Percentiles rank a stretch among this genome's conserved stretches.
These are phyloP conservation scores for Metschnikowia amazonensis DNA, from an alignment of 805 yeast genomes.

Conservation along the genomic window DNA sequence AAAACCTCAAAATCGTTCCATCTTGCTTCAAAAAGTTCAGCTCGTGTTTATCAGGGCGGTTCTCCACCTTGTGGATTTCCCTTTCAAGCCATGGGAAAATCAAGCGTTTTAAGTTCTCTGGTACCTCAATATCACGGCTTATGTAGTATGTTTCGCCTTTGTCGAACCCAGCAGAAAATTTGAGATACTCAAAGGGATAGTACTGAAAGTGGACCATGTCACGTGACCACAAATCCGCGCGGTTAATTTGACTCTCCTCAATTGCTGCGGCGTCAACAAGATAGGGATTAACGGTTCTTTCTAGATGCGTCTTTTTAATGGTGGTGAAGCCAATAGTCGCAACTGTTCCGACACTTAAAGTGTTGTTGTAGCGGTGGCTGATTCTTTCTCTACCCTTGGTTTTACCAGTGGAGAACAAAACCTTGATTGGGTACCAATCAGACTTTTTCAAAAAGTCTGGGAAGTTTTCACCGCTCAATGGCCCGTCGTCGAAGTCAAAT, in stretches of 20 bases:
- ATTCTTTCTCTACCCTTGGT: not conserved
- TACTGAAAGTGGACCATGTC: not conserved
- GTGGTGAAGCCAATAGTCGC: not conserved
- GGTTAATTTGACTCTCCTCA: not conserved
- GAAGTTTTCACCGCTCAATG: not conserved
- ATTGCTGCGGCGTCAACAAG: not conserved
- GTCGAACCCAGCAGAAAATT: slow-evolving; percentile 5
- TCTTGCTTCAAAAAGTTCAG: not conserved
- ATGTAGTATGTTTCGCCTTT: slow-evolving; percentile 4
- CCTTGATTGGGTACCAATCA: slow-evolving; percentile 7
- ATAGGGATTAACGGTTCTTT: not conserved
- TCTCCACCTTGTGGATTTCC: not conserved
- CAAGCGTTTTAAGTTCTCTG: not conserved
- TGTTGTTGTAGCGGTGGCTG: not conserved
- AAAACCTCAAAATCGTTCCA: not conserved
- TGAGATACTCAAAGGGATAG: slow-evolving; percentile 5
- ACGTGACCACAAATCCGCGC: slow-evolving; percentile 1
- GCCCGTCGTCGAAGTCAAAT: slow-evolving; percentile 8
- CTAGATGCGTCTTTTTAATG: not conserved
- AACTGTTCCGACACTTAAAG: not conserved
- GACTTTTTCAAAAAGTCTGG: slow-evolving; percentile 6
- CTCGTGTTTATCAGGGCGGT: not conserved
- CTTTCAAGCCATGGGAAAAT: slow-evolving; percentile 9
- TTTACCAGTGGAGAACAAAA: not conserved
- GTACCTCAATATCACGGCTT: slow-evolving; percentile 7